Evolutionary conservation across 2,329 filamentous ascomycete species (phyloP), one percentile per base, ranked within the genome.

Genomic region (Stagonosporopsis tanaceti): DNA sequence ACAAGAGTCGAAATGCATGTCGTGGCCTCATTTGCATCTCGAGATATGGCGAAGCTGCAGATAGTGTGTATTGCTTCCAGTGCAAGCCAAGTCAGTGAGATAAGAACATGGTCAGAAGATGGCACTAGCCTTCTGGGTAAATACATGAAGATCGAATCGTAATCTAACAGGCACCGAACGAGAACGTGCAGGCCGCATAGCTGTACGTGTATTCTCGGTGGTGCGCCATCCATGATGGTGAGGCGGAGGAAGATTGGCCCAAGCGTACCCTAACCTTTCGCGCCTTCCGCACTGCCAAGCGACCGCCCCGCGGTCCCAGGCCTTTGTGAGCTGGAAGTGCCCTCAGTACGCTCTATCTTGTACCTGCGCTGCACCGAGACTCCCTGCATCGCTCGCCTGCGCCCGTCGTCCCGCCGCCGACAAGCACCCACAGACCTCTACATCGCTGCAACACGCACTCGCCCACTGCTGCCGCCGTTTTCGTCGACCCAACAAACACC

Each of bases 281-380:
- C 41, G 53, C 53, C 53, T 57, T 51, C 53, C 41, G 42, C 38
- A 47, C 47, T 52, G 38, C 42, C 54, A 44, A n/a, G 37, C 46
- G 39, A 41, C 48, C 44, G 44, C 42, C 35, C 17, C 41, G 47
- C 22, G 37, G 37, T 38, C 32, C 12, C 30, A 44, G 52, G 50
- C 53, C 54, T 47, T 53, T 48, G 54, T 34, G 52, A 35, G 54
- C 54, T 57, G 48, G 44, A 54, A 60, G 57, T 61, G 64, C 61
- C 63, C 59, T 54, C 46, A 57, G 34, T 59, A 44, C 47, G 41
- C 60, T 64, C 60, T 63, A 59, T 63, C 62, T 66, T 62, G 63
- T 68, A 64, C 65, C 63, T 65, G 64, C 62, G 60, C 60, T 60
- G 62, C 64, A 50, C 46, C 62, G 63, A 59, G 61, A 63, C 59